A percentile compares a stretch with the other conserved stretches of the same genome.
Conservation (phyloP, 331 rosid genomes). For the Malus hybrid region DNA sequence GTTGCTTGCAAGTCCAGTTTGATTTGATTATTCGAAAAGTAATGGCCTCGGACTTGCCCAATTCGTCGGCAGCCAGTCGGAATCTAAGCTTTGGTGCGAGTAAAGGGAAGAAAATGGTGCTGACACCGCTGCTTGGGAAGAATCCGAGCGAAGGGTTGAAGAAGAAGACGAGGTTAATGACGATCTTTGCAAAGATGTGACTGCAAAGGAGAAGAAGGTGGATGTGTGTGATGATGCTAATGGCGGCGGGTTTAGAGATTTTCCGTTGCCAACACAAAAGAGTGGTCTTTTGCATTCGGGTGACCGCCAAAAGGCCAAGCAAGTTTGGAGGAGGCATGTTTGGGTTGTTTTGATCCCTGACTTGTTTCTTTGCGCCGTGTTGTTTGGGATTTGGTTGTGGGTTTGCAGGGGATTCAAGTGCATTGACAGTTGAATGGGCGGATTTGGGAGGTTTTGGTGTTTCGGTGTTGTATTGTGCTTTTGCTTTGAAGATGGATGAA, state of each 20-base stretch:
- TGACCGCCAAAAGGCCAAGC: slow-evolving; percentile 68
- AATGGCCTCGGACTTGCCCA: slow-evolving; percentile 9
- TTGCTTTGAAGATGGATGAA: neutral
- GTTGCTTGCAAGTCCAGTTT: slow-evolving; percentile 58
- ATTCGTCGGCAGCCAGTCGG: slow-evolving; percentile 10
- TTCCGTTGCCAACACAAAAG: slow-evolving; percentile 25
- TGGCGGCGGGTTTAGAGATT: slow-evolving; percentile 21
- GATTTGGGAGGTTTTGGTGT: neutral
- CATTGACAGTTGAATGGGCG: slow-evolving; percentile 41
- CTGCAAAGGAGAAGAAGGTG: slow-evolving; percentile 28
- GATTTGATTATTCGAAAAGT: slow-evolving; percentile 25
- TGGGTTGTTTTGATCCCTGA: slow-evolving; percentile 81
- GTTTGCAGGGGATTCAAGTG: slow-evolving; percentile 93
- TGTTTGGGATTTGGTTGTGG: slow-evolving; percentile 89
- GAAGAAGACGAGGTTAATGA: slow-evolving; percentile 60
- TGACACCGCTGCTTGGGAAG: slow-evolving; percentile 33
- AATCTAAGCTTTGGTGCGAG: slow-evolving; percentile 32
- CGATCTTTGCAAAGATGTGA: slow-evolving; percentile 23
- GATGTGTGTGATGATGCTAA: slow-evolving; percentile 25
- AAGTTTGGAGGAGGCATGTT: slow-evolving; percentile 84
- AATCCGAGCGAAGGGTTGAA: slow-evolving; percentile 32
- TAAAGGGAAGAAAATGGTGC: slow-evolving; percentile 19
- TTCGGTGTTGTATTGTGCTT: slow-evolving; percentile 9
- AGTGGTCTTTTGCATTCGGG: neutral
- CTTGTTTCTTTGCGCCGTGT: slow-evolving; percentile 57